phyloP scores from a whole-genome alignment of 2,329 filamentous ascomycete species.

The Bipolaris victoriae region DNA sequence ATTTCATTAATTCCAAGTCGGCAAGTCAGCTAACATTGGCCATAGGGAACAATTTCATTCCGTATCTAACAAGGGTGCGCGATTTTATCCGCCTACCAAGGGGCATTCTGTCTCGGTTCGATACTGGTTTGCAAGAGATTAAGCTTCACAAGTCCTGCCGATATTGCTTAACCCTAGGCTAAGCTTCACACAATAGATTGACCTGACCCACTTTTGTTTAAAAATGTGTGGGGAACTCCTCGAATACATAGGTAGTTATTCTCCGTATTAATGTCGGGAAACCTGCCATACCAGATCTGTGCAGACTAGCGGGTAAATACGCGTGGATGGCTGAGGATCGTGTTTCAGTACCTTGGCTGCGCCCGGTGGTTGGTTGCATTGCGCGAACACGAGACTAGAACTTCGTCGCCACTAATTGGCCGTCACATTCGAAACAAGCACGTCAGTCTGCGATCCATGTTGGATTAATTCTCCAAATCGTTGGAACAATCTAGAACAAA shows the following conservation, averaged over 20 bases:
- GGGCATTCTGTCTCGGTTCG: not conserved
- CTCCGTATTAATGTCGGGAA: not conserved
- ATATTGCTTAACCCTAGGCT: not conserved
- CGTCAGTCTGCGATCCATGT: too few relatives aligned
- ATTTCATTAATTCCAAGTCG: not conserved
- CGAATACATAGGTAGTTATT: not conserved
- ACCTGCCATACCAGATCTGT: not conserved
- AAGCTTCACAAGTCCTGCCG: not conserved
- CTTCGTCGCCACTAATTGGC: too few relatives aligned
- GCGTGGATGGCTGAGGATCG: not conserved
- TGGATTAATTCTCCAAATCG: too few relatives aligned
- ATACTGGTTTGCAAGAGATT: not conserved
- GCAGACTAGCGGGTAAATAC: not conserved
- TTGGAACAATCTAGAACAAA: too few relatives aligned
- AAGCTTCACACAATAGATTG: not conserved
- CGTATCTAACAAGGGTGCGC: not conserved
- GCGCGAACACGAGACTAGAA: not conserved
- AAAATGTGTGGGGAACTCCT: not conserved
- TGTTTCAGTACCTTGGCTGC: not conserved
- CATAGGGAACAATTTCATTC: not conserved
- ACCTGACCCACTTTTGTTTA: not conserved
- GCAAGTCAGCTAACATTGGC: not conserved
- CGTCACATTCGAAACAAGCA: too few relatives aligned
- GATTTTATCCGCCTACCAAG: not conserved
- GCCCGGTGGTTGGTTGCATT: not conserved